Evolutionary conservation across 495 filamentous ascomycete species (phyloP).

Genomic region (Choiromyces venosus): DNA sequence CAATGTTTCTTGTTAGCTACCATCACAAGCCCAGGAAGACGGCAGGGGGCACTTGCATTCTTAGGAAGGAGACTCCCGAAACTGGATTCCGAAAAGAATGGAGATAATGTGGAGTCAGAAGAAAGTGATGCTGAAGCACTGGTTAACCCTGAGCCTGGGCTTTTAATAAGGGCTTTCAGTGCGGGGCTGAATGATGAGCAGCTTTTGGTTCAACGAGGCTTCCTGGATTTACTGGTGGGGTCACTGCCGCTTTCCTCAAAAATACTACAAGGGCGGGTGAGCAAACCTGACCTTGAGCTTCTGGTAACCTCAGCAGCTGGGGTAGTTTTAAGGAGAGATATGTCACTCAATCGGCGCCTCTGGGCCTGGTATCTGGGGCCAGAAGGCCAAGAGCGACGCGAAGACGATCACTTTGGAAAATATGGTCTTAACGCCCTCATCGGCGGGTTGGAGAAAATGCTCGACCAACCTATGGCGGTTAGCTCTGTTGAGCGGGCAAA

Average conservation of each 20-base stretch:
- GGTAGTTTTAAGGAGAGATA: constrained; percentile 81
- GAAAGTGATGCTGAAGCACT: constrained; percentile 56
- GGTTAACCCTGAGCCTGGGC: constrained; percentile 87
- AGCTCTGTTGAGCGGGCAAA: constrained; percentile 67
- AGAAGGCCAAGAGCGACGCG: constrained; percentile 48
- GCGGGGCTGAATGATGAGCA: constrained; percentile 86
- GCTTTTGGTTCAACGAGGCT: constrained; percentile 85
- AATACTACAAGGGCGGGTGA: constrained; percentile 68
- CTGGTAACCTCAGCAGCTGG: constrained; percentile 74
- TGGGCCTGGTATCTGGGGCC: constrained; percentile 97
- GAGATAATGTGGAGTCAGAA: constrained; percentile 41
- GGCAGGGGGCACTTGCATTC: constrained; percentile 82
- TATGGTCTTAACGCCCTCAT: constrained; percentile 70
- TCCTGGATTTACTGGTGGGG: constrained; percentile 84
- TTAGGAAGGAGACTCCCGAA: constrained; percentile 72
- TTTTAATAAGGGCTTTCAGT: constrained; percentile 84
- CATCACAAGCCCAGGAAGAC: constrained; percentile 76
- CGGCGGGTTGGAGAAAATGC: constrained; percentile 68
- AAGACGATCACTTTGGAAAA: constrained; percentile 70
- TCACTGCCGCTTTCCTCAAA: constrained; percentile 84
- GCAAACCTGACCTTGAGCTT: constrained; percentile 66
- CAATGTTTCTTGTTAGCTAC: constrained; percentile 93
- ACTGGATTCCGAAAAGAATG: constrained; percentile 48
- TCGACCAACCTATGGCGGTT: constrained; percentile 51
- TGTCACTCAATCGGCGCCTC: constrained; percentile 88